These are phyloP conservation scores for Verbena officinalis DNA, from an alignment of 257 asterid species.

Conservation along the genomic window DNA sequence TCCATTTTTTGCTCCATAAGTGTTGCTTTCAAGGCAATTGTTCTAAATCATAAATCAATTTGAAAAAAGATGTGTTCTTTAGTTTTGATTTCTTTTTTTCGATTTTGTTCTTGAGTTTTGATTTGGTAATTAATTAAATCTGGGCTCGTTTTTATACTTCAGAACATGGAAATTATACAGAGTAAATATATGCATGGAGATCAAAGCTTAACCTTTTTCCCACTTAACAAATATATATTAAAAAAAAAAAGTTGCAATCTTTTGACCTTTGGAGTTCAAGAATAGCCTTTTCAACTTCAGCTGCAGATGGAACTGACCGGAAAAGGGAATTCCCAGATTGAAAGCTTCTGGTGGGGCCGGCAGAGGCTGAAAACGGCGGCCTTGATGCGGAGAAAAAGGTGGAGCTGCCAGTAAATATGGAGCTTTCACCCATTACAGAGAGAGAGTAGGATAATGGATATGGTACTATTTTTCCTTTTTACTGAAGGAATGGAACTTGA, in stretches of 20 bases:
- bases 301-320: constrained; percentile 56
- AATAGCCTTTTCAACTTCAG: constrained; percentile 63
- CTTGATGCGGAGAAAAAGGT: constrained; percentile 29
- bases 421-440: constrained; percentile 53
- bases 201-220: background rate
- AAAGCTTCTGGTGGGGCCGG: constrained; percentile 21
- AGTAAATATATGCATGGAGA: background rate
- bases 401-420: constrained; percentile 31
- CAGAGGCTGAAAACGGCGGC: constrained; percentile 24
- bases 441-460: constrained; percentile 23
- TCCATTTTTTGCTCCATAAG: background rate
- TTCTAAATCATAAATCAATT: background rate
- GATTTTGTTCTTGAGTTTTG: background rate
- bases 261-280: constrained; percentile 54
- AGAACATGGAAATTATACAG: background rate
- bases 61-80: background rate
- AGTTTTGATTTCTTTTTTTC: constrained; percentile 3
- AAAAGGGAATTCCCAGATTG: constrained; percentile 25
- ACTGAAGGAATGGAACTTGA: background rate
- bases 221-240: background rate
- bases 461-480: background rate
- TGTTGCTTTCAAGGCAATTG: background rate
- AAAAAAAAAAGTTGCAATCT: background rate
- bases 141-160: background rate
- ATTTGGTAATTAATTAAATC: background rate